phyloP scores from a whole-genome alignment of 192 early-diverging fungal species.

The Funneliformis mosseae region DNA sequence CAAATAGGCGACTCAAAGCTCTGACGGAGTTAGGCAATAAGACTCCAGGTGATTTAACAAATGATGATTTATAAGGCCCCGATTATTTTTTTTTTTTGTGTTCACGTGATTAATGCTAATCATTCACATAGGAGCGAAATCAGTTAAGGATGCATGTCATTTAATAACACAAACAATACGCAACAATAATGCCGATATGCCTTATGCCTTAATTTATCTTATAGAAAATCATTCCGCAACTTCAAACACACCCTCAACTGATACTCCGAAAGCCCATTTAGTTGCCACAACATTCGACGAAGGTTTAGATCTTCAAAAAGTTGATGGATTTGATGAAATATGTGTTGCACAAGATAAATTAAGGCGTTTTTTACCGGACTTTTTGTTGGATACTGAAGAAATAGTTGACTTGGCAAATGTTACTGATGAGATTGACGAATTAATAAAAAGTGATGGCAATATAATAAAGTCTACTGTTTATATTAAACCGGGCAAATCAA shows the following conservation, averaged over 20 bases:
- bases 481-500: too few species aligned
- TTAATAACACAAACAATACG: not conserved
- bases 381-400: not conserved
- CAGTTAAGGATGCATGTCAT: constrained; percentile 7
- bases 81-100: not conserved
- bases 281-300: constrained; percentile 21
- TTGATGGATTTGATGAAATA: constrained; percentile 20
- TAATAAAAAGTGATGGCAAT: not conserved
- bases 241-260: not conserved
- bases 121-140: not conserved
- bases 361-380: constrained; percentile 7
- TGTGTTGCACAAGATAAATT: not conserved
- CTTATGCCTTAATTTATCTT: constrained; percentile 27
- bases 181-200: constrained; percentile 2
- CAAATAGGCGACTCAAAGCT: constrained; percentile 35
- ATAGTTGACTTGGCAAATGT: not conserved
- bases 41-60: not conserved
- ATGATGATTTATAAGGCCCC: not conserved
- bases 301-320: not conserved
- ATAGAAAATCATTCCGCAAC: not conserved
- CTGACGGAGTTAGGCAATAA: constrained; percentile 41
- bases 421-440: not conserved
- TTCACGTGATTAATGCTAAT: not conserved
- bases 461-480: too few species aligned
- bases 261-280: not conserved